phyloP scores from a whole-genome alignment of 306 rosid genomes.

The Medicago arabica region DNA sequence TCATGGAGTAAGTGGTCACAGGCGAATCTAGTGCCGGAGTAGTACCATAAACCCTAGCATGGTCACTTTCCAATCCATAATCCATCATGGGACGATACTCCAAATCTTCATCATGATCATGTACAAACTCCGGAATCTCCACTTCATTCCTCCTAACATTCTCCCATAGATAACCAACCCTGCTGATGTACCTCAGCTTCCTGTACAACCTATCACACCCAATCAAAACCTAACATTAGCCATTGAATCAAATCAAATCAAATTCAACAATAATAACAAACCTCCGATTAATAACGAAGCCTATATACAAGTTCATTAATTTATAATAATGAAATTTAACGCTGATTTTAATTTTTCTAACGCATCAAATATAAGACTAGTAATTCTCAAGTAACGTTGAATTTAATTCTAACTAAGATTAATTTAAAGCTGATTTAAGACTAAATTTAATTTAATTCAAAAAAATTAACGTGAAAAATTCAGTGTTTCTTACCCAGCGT shows the following conservation, averaged over 20 bases:
- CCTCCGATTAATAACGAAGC: not conserved
- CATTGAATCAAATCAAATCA: not conserved
- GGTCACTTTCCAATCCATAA: conserved; percentile 90
- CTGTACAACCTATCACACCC: conserved; percentile 72
- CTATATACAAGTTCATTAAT: too few species aligned
- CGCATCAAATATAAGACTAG: too few species aligned
- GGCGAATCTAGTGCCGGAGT: conserved; percentile 68
- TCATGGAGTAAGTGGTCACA: conserved; percentile 78
- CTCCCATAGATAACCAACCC: conserved; percentile 86
- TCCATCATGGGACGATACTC: conserved; percentile 96
- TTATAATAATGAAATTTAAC: too few species aligned
- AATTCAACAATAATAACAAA: not conserved
- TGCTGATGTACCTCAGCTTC: conserved; percentile 78
- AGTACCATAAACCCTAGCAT: conserved; percentile 69
- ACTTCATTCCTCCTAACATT: conserved; percentile 75
- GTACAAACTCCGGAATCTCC: conserved; percentile 78
- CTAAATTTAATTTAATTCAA: not conserved
- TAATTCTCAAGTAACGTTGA: too few species aligned
- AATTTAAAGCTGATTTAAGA: not conserved
- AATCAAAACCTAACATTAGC: conserved; percentile 15
- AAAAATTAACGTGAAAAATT: not conserved
- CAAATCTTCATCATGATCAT: conserved; percentile 91
- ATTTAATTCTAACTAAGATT: too few species aligned
- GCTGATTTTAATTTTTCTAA: too few species aligned
- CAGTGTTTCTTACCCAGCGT: conserved; percentile 59